Percentiles rank a stretch among this genome's conserved stretches.
phyloP scores from a whole-genome alignment of 345 rosid species.

The Arabidopsis thaliana region DNA sequence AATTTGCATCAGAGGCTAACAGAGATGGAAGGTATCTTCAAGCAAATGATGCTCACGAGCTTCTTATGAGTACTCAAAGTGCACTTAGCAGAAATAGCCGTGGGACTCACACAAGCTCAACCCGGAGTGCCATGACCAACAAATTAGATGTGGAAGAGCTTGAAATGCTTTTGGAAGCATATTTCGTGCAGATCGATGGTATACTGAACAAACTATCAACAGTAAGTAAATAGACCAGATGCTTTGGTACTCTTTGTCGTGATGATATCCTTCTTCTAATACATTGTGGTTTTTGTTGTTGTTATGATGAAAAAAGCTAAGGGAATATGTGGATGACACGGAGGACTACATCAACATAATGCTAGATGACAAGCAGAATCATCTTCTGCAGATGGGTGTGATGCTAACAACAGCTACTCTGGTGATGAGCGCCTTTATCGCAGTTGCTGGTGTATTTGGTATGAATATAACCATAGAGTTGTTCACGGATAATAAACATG shows the following conservation, averaged over 20 bases:
- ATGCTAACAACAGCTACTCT: conserved; percentile 91
- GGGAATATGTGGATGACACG: conserved; percentile 95
- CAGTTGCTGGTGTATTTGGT: conserved; percentile 73
- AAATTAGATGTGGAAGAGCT: conserved; percentile 86
- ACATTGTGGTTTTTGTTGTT: conserved; percentile 27
- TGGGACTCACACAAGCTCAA: conserved; percentile 67
- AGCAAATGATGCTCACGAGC: conserved; percentile 51
- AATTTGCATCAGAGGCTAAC: conserved; percentile 50
- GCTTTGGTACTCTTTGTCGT: background rate
- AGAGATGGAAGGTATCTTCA: conserved; percentile 54
- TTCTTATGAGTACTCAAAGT: conserved; percentile 53
- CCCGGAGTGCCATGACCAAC: conserved; percentile 69
- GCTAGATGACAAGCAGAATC: conserved; percentile 97
- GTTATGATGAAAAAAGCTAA: conserved; percentile 56
- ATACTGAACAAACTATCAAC: conserved; percentile 88
- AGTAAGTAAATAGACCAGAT: conserved; percentile 50
- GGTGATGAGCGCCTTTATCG: conserved; percentile 70
- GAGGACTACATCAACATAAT: conserved; percentile 96
- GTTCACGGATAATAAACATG: conserved; percentile 41
- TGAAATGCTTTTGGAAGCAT: conserved; percentile 98
- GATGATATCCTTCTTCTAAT: conserved; percentile 3
- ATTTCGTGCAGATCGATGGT: conserved; percentile 92
- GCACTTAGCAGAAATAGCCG: conserved; percentile 62
- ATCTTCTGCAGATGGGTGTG: conserved; percentile 95
- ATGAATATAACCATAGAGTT: conserved; percentile 72